These are phyloP conservation scores for Quercus phellos DNA, from an alignment of 331 rosid species.

Conservation along the genomic window DNA sequence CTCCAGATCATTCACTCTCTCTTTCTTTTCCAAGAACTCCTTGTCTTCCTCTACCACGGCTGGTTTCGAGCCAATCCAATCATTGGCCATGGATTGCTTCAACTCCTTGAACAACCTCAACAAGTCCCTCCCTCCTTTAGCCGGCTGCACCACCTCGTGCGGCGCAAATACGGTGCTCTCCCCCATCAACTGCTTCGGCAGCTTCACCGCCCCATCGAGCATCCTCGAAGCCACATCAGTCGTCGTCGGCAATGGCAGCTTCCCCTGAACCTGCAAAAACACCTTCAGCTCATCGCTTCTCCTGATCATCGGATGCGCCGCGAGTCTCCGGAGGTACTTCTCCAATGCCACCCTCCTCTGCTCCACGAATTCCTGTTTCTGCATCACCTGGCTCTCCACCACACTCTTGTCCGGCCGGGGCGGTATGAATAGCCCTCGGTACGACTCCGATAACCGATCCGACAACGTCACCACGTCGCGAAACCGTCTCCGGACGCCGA, in stretches of 20 bases:
- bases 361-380: conserved; percentile 96
- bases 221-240: conserved; percentile 75
- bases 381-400: conserved; percentile 99
- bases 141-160: conserved; percentile 83
- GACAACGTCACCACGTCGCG: conserved; percentile 77
- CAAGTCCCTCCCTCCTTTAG: conserved; percentile 86
- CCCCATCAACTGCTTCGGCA: conserved; percentile 75
- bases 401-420: conserved; percentile 92
- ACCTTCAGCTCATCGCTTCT: conserved; percentile 83
- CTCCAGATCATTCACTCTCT: conserved; percentile 58
- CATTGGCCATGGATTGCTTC: conserved; percentile 76
- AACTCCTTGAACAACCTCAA: conserved; percentile 90
- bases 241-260: conserved; percentile 49
- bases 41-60: conserved; percentile 72
- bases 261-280: conserved; percentile 80
- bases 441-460: conserved; percentile 81
- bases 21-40: conserved; percentile 68
- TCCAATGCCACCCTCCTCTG: conserved; percentile 90
- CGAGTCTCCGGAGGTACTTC: conserved; percentile 72
- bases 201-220: conserved; percentile 77
- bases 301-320: conserved; percentile 67
- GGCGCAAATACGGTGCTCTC: conserved; percentile 53
- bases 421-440: conserved; percentile 82
- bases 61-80: conserved; percentile 76
- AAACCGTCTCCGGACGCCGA: conserved; percentile 73